A percentile compares a stretch with the other conserved stretches of the same genome.
Conservation (phyloP, 2,329 filamentous ascomycete genomes). For the Aspergillus carbonarius region DNA sequence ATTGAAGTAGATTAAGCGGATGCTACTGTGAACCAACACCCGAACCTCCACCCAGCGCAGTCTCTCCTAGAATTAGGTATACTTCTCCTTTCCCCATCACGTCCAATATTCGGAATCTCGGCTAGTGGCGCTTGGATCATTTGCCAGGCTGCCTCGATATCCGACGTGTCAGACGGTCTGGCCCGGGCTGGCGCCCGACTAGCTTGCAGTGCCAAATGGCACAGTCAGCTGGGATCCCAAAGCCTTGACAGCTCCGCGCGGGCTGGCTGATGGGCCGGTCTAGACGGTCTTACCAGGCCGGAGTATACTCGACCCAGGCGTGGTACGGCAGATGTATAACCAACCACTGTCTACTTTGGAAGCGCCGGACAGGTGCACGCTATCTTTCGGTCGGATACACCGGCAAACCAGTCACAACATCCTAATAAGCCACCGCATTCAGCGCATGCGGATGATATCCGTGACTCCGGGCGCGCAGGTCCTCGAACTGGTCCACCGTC, state of each 20-base stretch:
- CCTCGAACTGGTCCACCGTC: background rate
- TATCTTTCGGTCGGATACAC: background rate
- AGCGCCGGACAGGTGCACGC: background rate
- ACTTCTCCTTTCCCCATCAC: background rate
- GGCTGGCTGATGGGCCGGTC: background rate
- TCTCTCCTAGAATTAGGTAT: background rate
- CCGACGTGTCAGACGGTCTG: too few relatives aligned
- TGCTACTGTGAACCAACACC: background rate
- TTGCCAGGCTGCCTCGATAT: background rate
- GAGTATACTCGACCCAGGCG: too few relatives aligned
- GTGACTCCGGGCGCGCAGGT: background rate
- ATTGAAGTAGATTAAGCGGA: background rate
- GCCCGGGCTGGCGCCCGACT: too few relatives aligned
- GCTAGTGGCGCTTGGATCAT: background rate
- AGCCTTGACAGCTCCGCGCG: background rate
- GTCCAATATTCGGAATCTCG: background rate
- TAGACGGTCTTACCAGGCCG: background rate
- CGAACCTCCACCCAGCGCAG: background rate
- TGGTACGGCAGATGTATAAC: too few relatives aligned
- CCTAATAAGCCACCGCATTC: background rate
- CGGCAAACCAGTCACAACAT: background rate
- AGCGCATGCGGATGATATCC: background rate
- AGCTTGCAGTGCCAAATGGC: too few relatives aligned
- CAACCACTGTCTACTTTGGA: too few relatives aligned
- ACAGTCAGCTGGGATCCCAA: background rate